phyloP scores from a whole-genome alignment of 768 basidiomycete species.

The Boletus subparvulus region DNA sequence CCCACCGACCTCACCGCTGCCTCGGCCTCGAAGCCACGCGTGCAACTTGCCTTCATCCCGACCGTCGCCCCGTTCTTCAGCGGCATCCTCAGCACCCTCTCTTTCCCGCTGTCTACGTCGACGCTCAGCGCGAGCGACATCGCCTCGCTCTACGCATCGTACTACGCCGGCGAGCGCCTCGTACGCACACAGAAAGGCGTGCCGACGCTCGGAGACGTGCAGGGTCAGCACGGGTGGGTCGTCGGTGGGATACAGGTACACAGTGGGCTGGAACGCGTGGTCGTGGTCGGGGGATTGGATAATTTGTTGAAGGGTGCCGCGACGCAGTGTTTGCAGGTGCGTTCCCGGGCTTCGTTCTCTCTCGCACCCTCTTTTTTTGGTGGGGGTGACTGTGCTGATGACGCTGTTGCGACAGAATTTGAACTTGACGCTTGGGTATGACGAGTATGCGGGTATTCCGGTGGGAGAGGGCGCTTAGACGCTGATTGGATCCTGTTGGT shows the following conservation, averaged over 20 bases:
- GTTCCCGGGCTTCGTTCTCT: constrained; percentile 24
- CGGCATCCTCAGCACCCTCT: constrained; percentile 87
- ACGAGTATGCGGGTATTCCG: constrained; percentile 81
- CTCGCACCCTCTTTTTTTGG: background rate
- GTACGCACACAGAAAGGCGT: constrained; percentile 67
- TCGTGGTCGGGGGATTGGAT: constrained; percentile 94
- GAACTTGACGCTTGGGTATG: constrained; percentile 85
- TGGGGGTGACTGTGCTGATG: background rate
- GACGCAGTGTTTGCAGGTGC: constrained; percentile 94
- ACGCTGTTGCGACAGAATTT: constrained; percentile 58
- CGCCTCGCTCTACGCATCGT: constrained; percentile 67
- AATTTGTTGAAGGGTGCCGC: constrained; percentile 98
- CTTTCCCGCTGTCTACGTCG: constrained; percentile 67
- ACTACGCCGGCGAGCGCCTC: constrained; percentile 74
- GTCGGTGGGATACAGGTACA: constrained; percentile 95
- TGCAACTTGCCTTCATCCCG: constrained; percentile 84
- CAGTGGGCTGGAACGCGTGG: constrained; percentile 83
- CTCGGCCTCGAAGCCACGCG: constrained; percentile 10
- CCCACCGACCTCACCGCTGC: background rate
- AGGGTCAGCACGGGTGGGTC: constrained; percentile 83
- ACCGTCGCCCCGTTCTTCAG: constrained; percentile 93
- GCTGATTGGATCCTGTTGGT: background rate
- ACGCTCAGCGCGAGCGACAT: constrained; percentile 72
- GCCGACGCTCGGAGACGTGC: constrained; percentile 71
- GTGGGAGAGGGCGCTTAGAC: constrained; percentile 15